phyloP scores from a whole-genome alignment of 768 basidiomycete species.

The Naematelia aurantialba region DNA sequence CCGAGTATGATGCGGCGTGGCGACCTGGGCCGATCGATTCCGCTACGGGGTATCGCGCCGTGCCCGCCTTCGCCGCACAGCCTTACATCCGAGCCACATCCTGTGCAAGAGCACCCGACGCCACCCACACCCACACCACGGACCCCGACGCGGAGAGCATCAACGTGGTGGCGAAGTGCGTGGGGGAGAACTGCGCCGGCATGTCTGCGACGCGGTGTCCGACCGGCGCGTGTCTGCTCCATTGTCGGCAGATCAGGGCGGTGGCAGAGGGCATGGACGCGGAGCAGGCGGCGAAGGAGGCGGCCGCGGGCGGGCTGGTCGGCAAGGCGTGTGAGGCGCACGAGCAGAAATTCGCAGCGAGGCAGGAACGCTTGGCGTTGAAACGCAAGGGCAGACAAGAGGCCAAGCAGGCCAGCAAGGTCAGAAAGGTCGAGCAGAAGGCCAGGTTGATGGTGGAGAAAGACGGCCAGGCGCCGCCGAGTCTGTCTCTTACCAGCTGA shows the following conservation, averaged over 20 bases:
- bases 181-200: conserved; percentile 21
- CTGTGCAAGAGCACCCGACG: conserved; percentile 5
- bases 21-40: conserved; percentile 57
- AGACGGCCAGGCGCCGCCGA: no score
- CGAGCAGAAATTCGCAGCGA: conserved; percentile 46
- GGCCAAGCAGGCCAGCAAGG: conserved; percentile 18
- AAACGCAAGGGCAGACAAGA: conserved; percentile 36
- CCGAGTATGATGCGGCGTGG: conserved; percentile 23
- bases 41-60: conserved; percentile 55
- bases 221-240: conserved; percentile 40
- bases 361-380: conserved; percentile 34
- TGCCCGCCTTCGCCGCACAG: conserved; percentile 71
- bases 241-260: conserved; percentile 41
- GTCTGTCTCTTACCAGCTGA: no score
- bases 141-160: background rate
- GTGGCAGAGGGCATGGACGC: conserved; percentile 28
- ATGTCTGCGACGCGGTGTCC: conserved; percentile 42
- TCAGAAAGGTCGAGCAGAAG: conserved; percentile 12
- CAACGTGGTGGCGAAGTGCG: conserved; percentile 13
- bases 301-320: conserved; percentile 29
- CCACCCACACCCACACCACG: background rate
- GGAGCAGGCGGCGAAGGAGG: conserved; percentile 24
- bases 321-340: conserved; percentile 50
- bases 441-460: background rate
- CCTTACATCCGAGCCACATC: conserved; percentile 60